Conservation (phyloP, 1,284 basidiomycete species). For the Fistulinella staudtii region DNA sequence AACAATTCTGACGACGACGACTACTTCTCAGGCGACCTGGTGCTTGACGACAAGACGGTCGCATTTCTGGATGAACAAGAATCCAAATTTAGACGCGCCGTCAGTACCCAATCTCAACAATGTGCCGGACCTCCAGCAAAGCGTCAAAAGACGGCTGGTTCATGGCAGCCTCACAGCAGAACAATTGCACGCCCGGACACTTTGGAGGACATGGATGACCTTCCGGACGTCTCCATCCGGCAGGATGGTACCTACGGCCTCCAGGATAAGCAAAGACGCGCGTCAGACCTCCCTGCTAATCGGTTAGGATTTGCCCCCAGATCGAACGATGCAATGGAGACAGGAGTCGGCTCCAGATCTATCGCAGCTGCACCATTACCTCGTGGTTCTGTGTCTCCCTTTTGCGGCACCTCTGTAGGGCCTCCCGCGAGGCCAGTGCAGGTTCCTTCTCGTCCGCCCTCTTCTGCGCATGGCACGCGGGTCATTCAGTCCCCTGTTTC, state of each 20-base stretch:
- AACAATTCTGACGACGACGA: conserved; percentile 61
- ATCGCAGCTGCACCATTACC: conserved; percentile 6
- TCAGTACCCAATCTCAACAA: conserved; percentile 20
- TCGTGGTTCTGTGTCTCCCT: conserved; percentile 9
- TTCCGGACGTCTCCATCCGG: conserved; percentile 56
- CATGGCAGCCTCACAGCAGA: conserved; percentile 29
- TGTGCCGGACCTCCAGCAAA: conserved; percentile 44
- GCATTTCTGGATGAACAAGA: conserved; percentile 62
- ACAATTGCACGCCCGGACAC: conserved; percentile 17
- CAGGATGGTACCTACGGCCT: conserved; percentile 38
- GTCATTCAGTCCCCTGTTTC: conserved; percentile 14
- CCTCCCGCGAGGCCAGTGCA: conserved; percentile 11
- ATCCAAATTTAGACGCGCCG: conserved; percentile 39
- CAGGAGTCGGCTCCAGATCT: conserved; percentile 6
- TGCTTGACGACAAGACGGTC: conserved; percentile 59
- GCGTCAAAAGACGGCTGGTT: conserved; percentile 46
- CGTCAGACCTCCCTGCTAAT: conserved; percentile 7
- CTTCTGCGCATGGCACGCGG: conserved; percentile 14
- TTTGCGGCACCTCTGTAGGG: conserved; percentile 11
- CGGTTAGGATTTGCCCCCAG: conserved; percentile 8
- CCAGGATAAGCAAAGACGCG: conserved; percentile 23
- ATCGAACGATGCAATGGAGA: conserved; percentile 3
- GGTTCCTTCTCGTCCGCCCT: conserved; percentile 12
- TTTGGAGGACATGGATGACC: conserved; percentile 43
- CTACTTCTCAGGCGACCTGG: conserved; percentile 58